Percentiles rank a stretch among this genome's conserved stretches.
phyloP scores from a whole-genome alignment of 305 asterid genomes.

The Fraxinus sp. region DNA sequence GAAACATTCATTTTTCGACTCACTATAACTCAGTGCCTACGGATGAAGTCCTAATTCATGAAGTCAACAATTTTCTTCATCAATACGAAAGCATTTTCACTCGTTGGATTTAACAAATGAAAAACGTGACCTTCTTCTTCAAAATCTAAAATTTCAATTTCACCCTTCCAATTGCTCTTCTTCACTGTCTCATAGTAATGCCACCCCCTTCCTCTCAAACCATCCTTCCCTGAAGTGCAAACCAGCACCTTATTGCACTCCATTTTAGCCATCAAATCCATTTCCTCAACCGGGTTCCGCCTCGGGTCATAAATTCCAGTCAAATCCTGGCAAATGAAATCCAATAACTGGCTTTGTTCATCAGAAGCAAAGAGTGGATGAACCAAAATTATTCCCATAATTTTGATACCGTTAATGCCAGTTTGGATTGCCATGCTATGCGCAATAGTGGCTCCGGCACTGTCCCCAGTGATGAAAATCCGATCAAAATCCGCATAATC shows the following conservation, averaged over 20 bases:
- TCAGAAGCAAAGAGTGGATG: conserved; percentile 62
- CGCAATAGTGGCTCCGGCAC: conserved; percentile 72
- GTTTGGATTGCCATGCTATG: conserved; percentile 46
- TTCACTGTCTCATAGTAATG: conserved; percentile 42
- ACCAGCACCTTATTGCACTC: conserved; percentile 47
- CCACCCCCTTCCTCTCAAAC: conserved; percentile 43
- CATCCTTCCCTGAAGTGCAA: conserved; percentile 50
- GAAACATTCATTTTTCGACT: too few relatives aligned
- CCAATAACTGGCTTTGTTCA: conserved; percentile 36
- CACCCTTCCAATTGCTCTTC: conserved; percentile 58
- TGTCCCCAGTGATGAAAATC: conserved; percentile 64
- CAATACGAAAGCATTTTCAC: conserved; percentile 31
- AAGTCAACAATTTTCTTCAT: conserved; percentile 36
- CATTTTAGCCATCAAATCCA: conserved; percentile 34
- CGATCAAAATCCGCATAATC: conserved; percentile 44
- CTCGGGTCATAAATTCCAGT: conserved; percentile 39
- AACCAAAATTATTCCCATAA: conserved; percentile 44
- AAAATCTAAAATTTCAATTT: conserved; percentile 41
- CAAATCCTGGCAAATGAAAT: conserved; percentile 36
- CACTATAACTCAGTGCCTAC: too few relatives aligned
- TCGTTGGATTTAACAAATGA: conserved; percentile 36
- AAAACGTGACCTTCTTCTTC: conserved; percentile 56
- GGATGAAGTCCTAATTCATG: neutral
- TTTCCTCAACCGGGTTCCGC: conserved; percentile 49
- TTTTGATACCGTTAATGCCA: conserved; percentile 12